Base-by-base conservation (phyloP, 2,329 filamentous ascomycete species). In the Emmonsiellopsis sp. region DNA sequence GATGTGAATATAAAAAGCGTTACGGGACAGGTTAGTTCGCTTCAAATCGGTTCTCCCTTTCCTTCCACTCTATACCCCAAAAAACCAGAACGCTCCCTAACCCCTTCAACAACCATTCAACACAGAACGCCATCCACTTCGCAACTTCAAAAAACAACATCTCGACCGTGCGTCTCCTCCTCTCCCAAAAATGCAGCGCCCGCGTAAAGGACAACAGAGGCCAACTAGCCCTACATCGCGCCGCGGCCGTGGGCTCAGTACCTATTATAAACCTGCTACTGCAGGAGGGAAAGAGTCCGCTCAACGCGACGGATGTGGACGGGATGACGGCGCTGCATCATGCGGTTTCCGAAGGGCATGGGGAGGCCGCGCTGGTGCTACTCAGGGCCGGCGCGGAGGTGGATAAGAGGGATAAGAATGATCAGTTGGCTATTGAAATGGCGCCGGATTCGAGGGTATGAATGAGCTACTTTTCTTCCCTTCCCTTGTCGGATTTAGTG, bases 251-350 rank as follows among this genome's bases (percentile, higher is more conserved):
- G 3, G 94, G 94, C 6, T 92, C 86, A 3, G 81, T 86, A n/a
- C 90, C 92, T 5, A 89, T 98, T 74, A 78, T 95, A 47, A 86
- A 84, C 62, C 73, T 95, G 38, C 74, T 98, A 11, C 73, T 96
- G 13, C 82, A 87, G 63, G 81, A 87, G 61, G 79, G 77, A 59
- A 79, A 78, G 58, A 95, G 89, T 59, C 91, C 92, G 0, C 66
- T 97, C 26, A 89, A 95, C 69, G 84, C 89, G 2, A 84, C 86
- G 2, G 93, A 98, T 72, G 75, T 77, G 37, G 83, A 89, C 60
- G 92, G 92, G 1, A 84, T 87, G 67, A 97, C 93, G 26, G 86
- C 93, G 3, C 75, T 98, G 63, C 93, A 98, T 71, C 93, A 98
- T 66, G 74, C 75, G 7, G 70, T 78, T 50, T 72, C 73, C 0